Conservation (phyloP, 2,329 filamentous ascomycete genomes). For the Bipolaris sorokiniana region DNA sequence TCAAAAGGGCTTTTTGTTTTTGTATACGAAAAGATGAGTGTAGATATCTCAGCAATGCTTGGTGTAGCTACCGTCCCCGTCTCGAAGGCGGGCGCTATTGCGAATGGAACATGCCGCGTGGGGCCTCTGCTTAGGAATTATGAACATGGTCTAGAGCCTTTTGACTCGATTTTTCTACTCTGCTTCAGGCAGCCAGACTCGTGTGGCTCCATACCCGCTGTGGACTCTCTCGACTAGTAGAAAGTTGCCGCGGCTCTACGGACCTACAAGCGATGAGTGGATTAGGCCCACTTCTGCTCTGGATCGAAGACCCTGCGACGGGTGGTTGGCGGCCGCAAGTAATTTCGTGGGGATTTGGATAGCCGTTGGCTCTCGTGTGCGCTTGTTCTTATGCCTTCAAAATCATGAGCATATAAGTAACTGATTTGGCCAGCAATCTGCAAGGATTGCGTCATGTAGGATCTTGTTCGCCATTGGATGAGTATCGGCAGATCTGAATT, state of each 20-base stretch:
- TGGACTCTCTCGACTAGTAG: neutral
- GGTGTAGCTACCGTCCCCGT: neutral
- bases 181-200: neutral
- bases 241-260: slow-evolving; percentile 12
- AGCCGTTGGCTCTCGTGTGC: neutral
- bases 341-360: slow-evolving; percentile 8
- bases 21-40: neutral
- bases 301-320: slow-evolving; percentile 18
- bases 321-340: slow-evolving; percentile 9
- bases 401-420: neutral
- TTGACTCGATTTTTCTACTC: neutral
- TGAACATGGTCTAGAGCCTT: neutral
- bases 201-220: slow-evolving; percentile 5
- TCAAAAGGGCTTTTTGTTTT: neutral
- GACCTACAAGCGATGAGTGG: slow-evolving; percentile 1
- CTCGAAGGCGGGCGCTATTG: neutral
- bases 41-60: neutral
- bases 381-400: neutral
- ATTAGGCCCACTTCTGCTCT: slow-evolving; percentile 14
- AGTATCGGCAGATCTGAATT: neutral
- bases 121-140: neutral
- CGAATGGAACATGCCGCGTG: neutral
- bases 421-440: too few relatives aligned
- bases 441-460: neutral
- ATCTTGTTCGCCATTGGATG: neutral